These are phyloP conservation scores for Termitomyces sp. DNA, from an alignment of 768 basidiomycete species.

Conservation along the genomic window DNA sequence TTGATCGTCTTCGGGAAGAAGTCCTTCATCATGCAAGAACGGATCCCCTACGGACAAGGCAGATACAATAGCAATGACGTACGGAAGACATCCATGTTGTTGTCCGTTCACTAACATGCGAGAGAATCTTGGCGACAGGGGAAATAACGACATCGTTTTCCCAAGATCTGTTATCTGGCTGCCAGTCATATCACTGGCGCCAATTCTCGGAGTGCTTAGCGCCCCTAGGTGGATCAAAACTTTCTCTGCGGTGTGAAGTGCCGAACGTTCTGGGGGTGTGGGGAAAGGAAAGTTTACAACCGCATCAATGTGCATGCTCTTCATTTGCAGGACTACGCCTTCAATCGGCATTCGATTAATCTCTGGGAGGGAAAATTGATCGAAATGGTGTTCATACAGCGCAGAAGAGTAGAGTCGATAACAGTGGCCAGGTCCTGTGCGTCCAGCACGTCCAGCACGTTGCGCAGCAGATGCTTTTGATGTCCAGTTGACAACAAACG, in stretches of 20 bases:
- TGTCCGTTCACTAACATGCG: conserved; percentile 94
- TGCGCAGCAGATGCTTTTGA: conserved; percentile 95
- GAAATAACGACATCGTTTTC: conserved; percentile 90
- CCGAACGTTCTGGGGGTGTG: conserved; percentile 81
- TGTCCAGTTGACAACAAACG: conserved; percentile 90
- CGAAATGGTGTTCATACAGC: conserved; percentile 90
- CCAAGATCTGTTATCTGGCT: conserved; percentile 86
- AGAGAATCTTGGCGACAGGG: conserved; percentile 91
- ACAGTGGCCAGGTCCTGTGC: conserved; percentile 97
- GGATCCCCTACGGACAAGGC: conserved; percentile 94
- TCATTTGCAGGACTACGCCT: conserved; percentile 97
- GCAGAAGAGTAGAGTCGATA: conserved; percentile 97
- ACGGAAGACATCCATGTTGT: conserved; percentile 79
- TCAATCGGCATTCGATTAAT: conserved; percentile 96
- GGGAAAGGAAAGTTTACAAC: conserved; percentile 99
- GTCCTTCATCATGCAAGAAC: conserved; percentile 80
- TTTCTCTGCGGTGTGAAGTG: conserved; percentile 78
- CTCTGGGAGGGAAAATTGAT: conserved; percentile 83
- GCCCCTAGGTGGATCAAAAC: conserved; percentile 83
- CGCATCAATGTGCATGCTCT: conserved; percentile 96
- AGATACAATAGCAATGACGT: conserved; percentile 88
- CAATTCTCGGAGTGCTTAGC: conserved; percentile 39
- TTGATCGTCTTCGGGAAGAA: conserved; percentile 39
- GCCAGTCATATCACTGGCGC: conserved; percentile 21
- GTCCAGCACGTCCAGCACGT: conserved; percentile 93